Base-by-base conservation (phyloP, 2,329 filamentous ascomycete genomes). In the Paramyrothecium roridum region DNA sequence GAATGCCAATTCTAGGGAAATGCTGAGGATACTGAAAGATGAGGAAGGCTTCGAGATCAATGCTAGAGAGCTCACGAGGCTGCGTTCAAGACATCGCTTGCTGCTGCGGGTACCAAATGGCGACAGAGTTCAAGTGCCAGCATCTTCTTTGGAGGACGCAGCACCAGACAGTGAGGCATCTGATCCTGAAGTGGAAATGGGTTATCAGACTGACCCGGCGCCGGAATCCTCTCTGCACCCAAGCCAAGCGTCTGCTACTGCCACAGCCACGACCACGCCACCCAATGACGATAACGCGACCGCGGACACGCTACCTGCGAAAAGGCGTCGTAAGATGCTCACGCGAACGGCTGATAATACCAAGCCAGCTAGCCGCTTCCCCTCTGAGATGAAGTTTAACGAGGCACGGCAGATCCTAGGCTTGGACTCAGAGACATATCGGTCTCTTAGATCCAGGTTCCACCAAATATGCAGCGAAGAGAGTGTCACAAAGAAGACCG, bases 311-410 rank as follows among this genome's bases (percentile, higher is more conserved):
- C 10, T 12, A 13, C 49, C 52, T 37, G 58, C 61, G 40, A 65
- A 61, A 58, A 80, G 87, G 49, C 88, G 86, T 53, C 80, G 84
- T 62, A 83, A 82, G n/a, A 89, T 85, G 78, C 86, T 82, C 46
- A 86, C 86, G 2, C 69, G 89, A 23, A 84, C 87, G 16, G 81
- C 87, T 40, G 87, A 90, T 65, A 83, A 84, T 8, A 81, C 86
- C 1, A 84, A 86, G 4, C 83, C 86, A 20, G 86, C 88, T 16
- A 87, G 88, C 16, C 84, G 90, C 21, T 95, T 91, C 59, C 89
- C 89, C 1, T 93, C 90, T 1, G 90, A 95, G 70, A 93, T 88
- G 13, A 93, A 90, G 0, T 82, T 95, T 56, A 87, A 90, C 60
- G 89, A 93, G 70, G 87, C 88, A 65, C 90, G 91, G 65, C 79